Base-by-base conservation (phyloP, 768 basidiomycete genomes). In the Postia placenta region DNA sequence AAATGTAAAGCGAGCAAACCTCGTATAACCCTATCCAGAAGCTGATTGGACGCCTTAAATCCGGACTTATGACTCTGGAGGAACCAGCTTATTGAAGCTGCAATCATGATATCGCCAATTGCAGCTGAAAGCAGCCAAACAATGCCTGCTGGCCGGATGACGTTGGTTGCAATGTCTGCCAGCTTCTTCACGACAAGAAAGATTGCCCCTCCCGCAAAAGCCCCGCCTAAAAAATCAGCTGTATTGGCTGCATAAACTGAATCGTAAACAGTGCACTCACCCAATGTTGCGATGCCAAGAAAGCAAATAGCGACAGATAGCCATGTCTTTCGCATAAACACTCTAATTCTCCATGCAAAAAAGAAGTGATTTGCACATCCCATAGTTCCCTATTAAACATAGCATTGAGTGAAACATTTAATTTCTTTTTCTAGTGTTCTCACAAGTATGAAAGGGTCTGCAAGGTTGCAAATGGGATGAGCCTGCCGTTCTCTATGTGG, bases 261-360 rank as follows among this genome's bases (percentile, higher is more conserved):
- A 11, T 3, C 25, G 35, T 33, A 30, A 11, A 17, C 6, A 14
- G 11, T 19, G 44, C 4, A n/a, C 44, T 5, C 15, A 36, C 44
- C 44, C 11, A 45, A 30, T 30, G 44, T 45, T 4, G 15, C 44
- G 14, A 45, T 14, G 25, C 28, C 44, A 19, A 45, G 35, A 27
- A 45, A 17, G 19, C 44, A 45, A 12, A 45, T 23, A 14, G 35
- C 11, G 11, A 6, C 19, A 3, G 44, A n/a, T 4, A 45, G 30
- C 28, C 19, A 36, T 5, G 19, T 11, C 14, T 23, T 45, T 17
- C 20, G 11, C 4, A 30, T 45, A 27, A 45, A 17, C 28, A 45
- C 35, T 36, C 24, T 45, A 30, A 45, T 24, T n/a, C 44, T 24
- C 28, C 44, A n/a, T 14, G 44, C 44, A 19, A 45, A 45, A 23